Conservation (phyloP, 805 yeast genomes). For the Hanseniaspora jakobsenii region DNA sequence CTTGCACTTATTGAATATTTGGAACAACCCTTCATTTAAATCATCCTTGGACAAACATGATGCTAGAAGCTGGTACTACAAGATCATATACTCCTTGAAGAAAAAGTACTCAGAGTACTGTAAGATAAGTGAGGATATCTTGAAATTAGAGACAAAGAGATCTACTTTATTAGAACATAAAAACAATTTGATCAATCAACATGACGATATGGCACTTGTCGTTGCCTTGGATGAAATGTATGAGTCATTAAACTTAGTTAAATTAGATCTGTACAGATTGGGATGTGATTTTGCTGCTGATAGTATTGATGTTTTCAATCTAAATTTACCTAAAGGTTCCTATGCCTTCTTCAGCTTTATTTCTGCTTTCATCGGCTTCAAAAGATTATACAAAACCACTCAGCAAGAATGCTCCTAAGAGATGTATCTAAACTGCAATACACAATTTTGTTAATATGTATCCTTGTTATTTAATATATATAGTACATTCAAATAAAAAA, state of each 20-base stretch:
- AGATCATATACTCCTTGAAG: constrained; percentile 51
- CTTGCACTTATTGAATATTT: constrained; percentile 37
- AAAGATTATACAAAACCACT: constrained; percentile 28
- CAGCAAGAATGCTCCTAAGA: too few relatives aligned
- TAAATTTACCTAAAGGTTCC: constrained; percentile 28
- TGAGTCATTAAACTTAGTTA: constrained; percentile 29
- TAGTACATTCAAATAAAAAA: too few relatives aligned
- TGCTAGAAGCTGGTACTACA: constrained; percentile 56
- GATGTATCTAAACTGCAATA: too few relatives aligned
- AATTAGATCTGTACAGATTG: constrained; percentile 34
- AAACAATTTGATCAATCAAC: constrained; percentile 19
- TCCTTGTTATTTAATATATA: too few relatives aligned
- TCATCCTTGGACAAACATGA: constrained; percentile 43
- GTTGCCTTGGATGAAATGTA: constrained; percentile 28
- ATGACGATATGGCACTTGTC: constrained; percentile 15
- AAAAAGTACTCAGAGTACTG: constrained; percentile 22
- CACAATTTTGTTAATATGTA: too few relatives aligned
- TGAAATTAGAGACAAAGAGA: constrained; percentile 23
- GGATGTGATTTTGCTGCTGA: constrained; percentile 39
- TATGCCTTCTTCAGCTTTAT: constrained; percentile 25
- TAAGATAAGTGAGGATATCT: constrained; percentile 6
- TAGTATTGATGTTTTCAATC: constrained; percentile 35
- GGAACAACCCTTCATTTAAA: constrained; percentile 21
- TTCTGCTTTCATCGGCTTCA: constrained; percentile 25
- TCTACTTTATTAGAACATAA: constrained; percentile 25